A percentile compares a stretch with the other conserved stretches of the same genome.
Evolutionary conservation across 108 stramenopile genomes (phyloP).

Genomic region (Heterococcus sp.): DNA sequence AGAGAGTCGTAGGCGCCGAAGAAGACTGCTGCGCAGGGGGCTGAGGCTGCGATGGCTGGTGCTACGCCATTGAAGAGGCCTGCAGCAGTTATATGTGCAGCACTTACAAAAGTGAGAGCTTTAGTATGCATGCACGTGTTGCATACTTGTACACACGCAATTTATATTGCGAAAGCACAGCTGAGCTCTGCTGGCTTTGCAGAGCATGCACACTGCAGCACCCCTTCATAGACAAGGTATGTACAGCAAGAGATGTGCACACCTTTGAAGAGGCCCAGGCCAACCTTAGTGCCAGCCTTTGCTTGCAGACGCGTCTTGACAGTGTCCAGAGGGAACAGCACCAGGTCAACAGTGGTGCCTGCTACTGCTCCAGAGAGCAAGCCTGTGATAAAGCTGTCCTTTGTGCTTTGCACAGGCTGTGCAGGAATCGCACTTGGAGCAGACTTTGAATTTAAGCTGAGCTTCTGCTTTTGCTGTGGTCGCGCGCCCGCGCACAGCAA

Average conservation of each 20-base stretch:
- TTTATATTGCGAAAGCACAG: too few species aligned
- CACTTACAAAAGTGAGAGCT: slow-evolving; percentile 3
- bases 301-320: slow-evolving; percentile 57
- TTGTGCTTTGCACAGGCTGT: background rate
- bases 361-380: slow-evolving; percentile 52
- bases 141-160: too few species aligned
- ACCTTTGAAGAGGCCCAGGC: slow-evolving; percentile 26
- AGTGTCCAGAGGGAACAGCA: slow-evolving; percentile 56
- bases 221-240: too few species aligned
- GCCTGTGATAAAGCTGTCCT: slow-evolving; percentile 44
- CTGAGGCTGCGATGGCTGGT: slow-evolving; percentile 51
- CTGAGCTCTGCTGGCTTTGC: too few species aligned
- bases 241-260: too few species aligned
- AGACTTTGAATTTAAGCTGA: too few species aligned
- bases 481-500: too few species aligned
- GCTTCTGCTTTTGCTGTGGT: too few species aligned
- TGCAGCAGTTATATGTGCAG: too few species aligned
- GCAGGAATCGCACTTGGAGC: background rate
- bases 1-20: slow-evolving; percentile 85
- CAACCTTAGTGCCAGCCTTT: slow-evolving; percentile 21
- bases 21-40: slow-evolving; percentile 61
- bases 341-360: slow-evolving; percentile 51
- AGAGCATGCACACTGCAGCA: too few species aligned
- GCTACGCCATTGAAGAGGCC: slow-evolving; percentile 54
- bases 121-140: too few species aligned